Conservation (phyloP, 192 early-diverging fungal genomes). For the Umbelopsis isabellina region DNA sequence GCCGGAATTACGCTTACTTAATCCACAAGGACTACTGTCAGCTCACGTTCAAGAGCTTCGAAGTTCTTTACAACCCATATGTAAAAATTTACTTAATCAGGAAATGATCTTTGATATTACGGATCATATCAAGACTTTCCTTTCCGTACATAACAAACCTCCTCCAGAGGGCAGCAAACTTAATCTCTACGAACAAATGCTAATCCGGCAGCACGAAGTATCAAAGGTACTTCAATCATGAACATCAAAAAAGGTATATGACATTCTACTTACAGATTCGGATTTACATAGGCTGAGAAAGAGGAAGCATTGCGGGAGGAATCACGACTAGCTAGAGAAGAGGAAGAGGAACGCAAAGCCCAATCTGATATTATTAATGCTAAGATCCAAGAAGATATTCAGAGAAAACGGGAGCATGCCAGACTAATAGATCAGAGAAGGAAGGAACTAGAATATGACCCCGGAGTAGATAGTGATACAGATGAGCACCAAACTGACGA, state of each 20-base stretch:
- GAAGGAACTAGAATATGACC: constrained; percentile 26
- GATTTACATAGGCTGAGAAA: constrained; percentile 38
- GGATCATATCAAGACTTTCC: constrained; percentile 57
- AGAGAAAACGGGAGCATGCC: constrained; percentile 36
- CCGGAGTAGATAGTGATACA: constrained; percentile 31
- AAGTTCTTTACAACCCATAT: constrained; percentile 38
- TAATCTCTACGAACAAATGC: constrained; percentile 61
- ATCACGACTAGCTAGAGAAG: constrained; percentile 42
- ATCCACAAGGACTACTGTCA: constrained; percentile 54
- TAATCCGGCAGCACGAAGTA: constrained; percentile 51
- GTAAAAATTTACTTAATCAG: constrained; percentile 48
- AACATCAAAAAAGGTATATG: background rate
- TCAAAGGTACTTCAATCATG: constrained; percentile 31
- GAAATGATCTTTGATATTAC: constrained; percentile 76
- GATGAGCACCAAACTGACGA: background rate
- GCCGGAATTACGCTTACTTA: constrained; percentile 60
- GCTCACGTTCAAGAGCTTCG: constrained; percentile 51
- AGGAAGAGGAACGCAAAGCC: constrained; percentile 38
- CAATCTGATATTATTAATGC: constrained; percentile 41
- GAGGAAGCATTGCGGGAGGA: constrained; percentile 43
- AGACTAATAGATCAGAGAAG: constrained; percentile 24
- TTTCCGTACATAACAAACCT: constrained; percentile 59
- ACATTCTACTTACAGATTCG: background rate
- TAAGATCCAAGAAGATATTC: constrained; percentile 34
- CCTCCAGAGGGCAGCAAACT: constrained; percentile 53